These are phyloP conservation scores for Apocynum venetum DNA, from an alignment of 257 asterid species.

Conservation along the genomic window DNA sequence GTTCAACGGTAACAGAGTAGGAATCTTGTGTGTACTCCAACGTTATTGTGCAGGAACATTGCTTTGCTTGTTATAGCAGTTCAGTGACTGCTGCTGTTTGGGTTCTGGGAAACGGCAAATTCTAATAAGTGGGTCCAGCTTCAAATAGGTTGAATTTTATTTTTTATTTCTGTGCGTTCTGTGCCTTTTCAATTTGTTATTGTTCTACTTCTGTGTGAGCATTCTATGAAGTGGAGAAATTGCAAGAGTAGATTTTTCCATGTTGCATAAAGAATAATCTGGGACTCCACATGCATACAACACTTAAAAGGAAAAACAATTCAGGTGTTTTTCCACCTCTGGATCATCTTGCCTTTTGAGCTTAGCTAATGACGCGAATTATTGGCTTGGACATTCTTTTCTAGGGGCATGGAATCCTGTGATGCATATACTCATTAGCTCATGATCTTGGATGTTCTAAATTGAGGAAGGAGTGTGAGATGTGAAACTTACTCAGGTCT, in stretches of 20 bases:
- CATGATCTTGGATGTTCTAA: neutral
- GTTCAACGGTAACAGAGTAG: neutral
- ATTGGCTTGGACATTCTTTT: neutral
- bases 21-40: neutral
- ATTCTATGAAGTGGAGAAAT: no score
- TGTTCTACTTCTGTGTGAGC: neutral
- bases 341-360: no score
- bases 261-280: no score
- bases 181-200: neutral
- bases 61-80: neutral
- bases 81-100: neutral
- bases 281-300: no score
- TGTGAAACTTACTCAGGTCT: neutral
- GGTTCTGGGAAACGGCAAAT: neutral
- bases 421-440: neutral
- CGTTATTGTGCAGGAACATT: neutral
- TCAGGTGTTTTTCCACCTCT: no score
- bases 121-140: neutral
- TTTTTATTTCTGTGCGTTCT: neutral
- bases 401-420: neutral
- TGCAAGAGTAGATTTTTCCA: no score
- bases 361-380: neutral
- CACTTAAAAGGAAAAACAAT: no score
- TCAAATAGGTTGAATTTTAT: no score
- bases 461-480: neutral